Conservation (phyloP, 176 grass and related monocot species). For the Typha latifolia region DNA sequence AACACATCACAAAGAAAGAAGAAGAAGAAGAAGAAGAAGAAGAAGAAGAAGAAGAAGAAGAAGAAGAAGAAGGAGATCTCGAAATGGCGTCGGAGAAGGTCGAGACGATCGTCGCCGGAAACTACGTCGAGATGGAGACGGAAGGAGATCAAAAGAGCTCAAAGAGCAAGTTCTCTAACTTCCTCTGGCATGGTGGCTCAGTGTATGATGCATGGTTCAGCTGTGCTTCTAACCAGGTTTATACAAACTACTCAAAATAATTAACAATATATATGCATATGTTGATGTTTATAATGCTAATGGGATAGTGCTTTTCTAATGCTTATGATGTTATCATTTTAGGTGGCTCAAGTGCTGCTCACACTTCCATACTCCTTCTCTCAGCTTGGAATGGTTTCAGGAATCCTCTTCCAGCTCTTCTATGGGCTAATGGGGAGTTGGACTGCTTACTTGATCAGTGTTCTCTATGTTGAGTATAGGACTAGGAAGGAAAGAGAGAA, state of each 20-base stretch:
- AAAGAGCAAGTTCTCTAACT: conserved; percentile 35
- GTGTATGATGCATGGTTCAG: conserved; percentile 98
- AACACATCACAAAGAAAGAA: not conserved
- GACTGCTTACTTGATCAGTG: conserved; percentile 91
- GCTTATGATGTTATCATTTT: not conserved
- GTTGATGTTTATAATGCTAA: not conserved
- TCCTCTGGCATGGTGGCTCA: conserved; percentile 84
- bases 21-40: not conserved
- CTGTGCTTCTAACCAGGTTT: conserved; percentile 89
- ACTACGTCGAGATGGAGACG: conserved; percentile 89
- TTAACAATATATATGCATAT: not conserved
- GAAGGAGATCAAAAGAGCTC: conserved; percentile 24
- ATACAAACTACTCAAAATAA: not conserved
- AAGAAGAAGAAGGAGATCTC: not conserved
- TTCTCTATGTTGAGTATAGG: conserved; percentile 87
- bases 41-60: not conserved
- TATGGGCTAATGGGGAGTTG: conserved; percentile 93
- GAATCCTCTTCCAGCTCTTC: conserved; percentile 62
- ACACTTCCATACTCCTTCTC: conserved; percentile 98
- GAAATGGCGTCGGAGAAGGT: conserved; percentile 91
- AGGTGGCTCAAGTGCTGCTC: conserved; percentile 97
- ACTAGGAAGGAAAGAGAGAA: conserved; percentile 78
- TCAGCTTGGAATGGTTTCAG: conserved; percentile 81
- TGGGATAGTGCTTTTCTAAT: not conserved
- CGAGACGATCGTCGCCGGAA: conserved; percentile 89